phyloP scores from a whole-genome alignment of 192 early-diverging fungal genomes.

The Coemansia sp. region DNA sequence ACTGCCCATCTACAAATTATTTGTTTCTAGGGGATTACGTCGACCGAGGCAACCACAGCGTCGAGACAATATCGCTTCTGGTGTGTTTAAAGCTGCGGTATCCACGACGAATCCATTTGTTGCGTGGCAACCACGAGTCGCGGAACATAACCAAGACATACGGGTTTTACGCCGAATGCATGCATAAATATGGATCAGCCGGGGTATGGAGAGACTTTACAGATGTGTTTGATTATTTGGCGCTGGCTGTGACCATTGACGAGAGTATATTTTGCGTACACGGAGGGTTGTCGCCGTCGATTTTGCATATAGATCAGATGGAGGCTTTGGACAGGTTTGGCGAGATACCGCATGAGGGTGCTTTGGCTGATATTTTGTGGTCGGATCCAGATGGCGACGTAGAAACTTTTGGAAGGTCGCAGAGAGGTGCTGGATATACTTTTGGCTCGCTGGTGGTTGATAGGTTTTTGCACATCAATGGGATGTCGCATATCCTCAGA shows the following conservation, averaged over 20 bases:
- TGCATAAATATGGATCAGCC: constrained; percentile 80
- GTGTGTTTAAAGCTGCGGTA: constrained; percentile 86
- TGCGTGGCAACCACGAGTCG: constrained; percentile 95
- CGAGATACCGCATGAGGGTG: constrained; percentile 51
- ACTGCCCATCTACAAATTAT: constrained; percentile 89
- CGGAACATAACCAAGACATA: constrained; percentile 92
- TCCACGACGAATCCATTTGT: constrained; percentile 82
- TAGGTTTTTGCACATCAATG: constrained; percentile 96
- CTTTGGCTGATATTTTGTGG: constrained; percentile 49
- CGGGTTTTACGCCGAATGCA: constrained; percentile 92
- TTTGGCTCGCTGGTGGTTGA: constrained; percentile 94
- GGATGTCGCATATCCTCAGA: constrained; percentile 82
- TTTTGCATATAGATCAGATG: constrained; percentile 39
- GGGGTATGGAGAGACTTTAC: constrained; percentile 93
- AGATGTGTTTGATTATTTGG: constrained; percentile 91
- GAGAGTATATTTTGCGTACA: constrained; percentile 93
- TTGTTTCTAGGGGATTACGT: constrained; percentile 99
- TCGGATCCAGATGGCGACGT: constrained; percentile 43
- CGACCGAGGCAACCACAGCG: constrained; percentile 97
- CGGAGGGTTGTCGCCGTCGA: constrained; percentile 67
- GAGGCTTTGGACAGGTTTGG: constrained; percentile 33
- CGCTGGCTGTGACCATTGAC: constrained; percentile 84
- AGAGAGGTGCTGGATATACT: constrained; percentile 90
- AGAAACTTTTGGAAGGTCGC: constrained; percentile 33
- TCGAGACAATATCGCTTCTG: constrained; percentile 91